Evolutionary conservation across 2,329 filamentous ascomycete species (phyloP), one percentile per base, ranked within the genome.

Genomic region (Cladosporium sphaerospermum): DNA sequence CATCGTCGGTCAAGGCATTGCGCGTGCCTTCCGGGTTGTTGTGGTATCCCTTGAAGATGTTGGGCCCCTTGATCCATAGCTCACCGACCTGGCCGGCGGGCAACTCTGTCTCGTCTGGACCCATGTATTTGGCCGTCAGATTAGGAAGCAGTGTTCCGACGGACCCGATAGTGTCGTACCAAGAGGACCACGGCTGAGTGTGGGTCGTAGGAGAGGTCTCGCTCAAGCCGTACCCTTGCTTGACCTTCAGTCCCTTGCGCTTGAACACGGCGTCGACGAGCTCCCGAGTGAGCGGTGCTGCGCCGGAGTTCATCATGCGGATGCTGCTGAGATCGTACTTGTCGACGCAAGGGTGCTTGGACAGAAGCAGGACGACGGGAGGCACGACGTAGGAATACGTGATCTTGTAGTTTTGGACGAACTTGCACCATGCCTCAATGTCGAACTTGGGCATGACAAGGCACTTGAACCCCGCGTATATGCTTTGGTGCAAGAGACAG

Each of bases 171-270:
- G 80, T 82, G 46, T 78, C 82, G 57, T 82, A 75, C 89, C 90
- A 96, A 60, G 89, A 84, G 34, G 82, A 80, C 75, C 88, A 85
- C 7, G 78, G 73, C 69, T 71, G 88, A 9, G 82, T 81, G 61
- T 89, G 85, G 0, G 88, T 88, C 1, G 83, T 86, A 0, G 91
- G 90, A 23, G 85, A 85, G 11, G 89, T 95, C 73, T 97, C 92
- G 4, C 84, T 89, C 4, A 97, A 78, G 0, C 92, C 92, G 65
- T 96, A 97, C 14, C 88, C 91, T 71, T 97, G 92, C 75, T 96
- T 96, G 56, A 96, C 83, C 2, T 85, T 85, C 16, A 95, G 77
- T 48, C 83, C 83, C 54, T 93, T 81, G 7, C 90, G 82, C 16
- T 80, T 71, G 75, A 88, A 88, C 3, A 93, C 81, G 8, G 82